These are phyloP conservation scores for Babesia bigemina DNA, from an alignment of 169 alveolate species.

Conservation along the genomic window DNA sequence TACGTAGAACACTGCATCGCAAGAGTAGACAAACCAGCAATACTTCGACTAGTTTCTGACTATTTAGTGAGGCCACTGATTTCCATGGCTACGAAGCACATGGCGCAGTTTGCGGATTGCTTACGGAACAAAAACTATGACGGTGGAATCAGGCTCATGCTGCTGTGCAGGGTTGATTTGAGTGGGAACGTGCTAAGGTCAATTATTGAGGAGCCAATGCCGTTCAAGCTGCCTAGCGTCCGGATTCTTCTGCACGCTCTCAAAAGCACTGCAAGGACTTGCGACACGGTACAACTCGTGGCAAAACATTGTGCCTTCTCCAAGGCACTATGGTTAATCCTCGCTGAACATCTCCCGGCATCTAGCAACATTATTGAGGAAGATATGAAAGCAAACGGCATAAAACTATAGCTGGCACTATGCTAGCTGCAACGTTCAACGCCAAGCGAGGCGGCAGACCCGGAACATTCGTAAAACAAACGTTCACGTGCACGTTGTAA, in stretches of 20 bases:
- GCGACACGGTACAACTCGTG: conserved; percentile 17
- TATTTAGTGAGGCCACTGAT: neutral
- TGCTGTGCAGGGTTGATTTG: conserved; percentile 6
- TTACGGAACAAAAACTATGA: neutral
- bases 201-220: conserved; percentile 27
- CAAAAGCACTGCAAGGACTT: conserved; percentile 2
- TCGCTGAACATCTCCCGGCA: conserved; percentile 44
- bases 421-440: neutral
- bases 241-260: conserved; percentile 7
- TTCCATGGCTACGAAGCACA: conserved; percentile 27
- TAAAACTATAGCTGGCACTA: conserved; percentile 1
- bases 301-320: conserved; percentile 9
- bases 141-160: conserved; percentile 9
- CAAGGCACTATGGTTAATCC: conserved; percentile 32
- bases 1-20: conserved; percentile 6
- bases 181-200: neutral
- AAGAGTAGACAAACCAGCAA: conserved; percentile 10
- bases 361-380: conserved; percentile 33
- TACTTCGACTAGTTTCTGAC: conserved; percentile 4
- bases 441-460: neutral
- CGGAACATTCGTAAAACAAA: too few relatives aligned
- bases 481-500: neutral
- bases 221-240: conserved; percentile 23
- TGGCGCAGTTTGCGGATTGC: neutral
- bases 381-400: conserved; percentile 25